Percentiles rank a stretch among this genome's conserved stretches.
phyloP scores from a whole-genome alignment of 352 stramenopile genomes.

The Globisporangium iwayamae region DNA sequence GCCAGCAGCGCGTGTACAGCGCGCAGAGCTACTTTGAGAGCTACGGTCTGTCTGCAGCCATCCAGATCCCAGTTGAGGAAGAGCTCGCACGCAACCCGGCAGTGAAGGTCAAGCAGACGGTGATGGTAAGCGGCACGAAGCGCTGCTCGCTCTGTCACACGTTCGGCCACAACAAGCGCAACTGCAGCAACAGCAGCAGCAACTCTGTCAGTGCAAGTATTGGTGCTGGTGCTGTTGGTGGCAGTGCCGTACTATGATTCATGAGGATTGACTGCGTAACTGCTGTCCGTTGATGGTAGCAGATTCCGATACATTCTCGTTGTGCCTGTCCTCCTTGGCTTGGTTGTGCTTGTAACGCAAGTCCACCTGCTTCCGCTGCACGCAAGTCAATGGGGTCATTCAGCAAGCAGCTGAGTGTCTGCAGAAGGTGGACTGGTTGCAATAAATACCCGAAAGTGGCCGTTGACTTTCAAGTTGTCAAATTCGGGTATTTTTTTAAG shows the following conservation, averaged over 20 bases:
- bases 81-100: conserved; percentile 34
- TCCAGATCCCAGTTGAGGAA: conserved; percentile 39
- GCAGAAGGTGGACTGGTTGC: no score
- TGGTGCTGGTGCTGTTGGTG: neutral
- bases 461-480: neutral
- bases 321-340: no score
- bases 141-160: conserved; percentile 37
- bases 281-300: no score
- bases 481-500: neutral
- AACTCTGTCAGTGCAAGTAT: neutral
- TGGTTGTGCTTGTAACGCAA: no score
- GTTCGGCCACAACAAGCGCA: conserved; percentile 41
- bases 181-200: conserved; percentile 20
- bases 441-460: no score
- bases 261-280: no score
- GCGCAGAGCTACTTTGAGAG: conserved; percentile 24
- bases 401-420: no score
- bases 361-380: no score
- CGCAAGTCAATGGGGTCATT: no score
- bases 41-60: conserved; percentile 22
- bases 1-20: conserved; percentile 26
- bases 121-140: conserved; percentile 15
- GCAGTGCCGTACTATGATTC: no score
- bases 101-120: conserved; percentile 14
- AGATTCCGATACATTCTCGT: no score